phyloP scores from a whole-genome alignment of 1,284 basidiomycete species.

The Rhizoctonia solani region DNA sequence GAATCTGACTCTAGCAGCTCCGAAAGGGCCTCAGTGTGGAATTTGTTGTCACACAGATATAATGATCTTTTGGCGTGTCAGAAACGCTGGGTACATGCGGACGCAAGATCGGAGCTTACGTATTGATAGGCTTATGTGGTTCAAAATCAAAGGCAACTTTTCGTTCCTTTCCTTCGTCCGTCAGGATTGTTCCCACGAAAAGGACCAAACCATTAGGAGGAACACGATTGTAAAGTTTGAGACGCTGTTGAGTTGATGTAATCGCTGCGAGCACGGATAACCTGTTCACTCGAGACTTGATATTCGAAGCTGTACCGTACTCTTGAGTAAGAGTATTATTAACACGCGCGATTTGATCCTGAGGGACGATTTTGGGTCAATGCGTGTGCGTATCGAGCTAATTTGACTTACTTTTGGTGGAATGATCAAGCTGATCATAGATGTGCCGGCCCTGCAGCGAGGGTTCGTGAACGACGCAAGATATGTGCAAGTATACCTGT shows the following conservation, averaged over 20 bases:
- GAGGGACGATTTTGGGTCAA: background rate
- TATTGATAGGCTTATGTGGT: conserved; percentile 98
- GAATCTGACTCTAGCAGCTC: conserved; percentile 98
- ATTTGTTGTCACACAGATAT: conserved; percentile 99
- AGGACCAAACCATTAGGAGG: conserved; percentile 97
- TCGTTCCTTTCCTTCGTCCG: conserved; percentile 99
- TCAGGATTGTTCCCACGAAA: conserved; percentile 97
- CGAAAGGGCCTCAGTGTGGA: conserved; percentile 96
- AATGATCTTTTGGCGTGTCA: conserved; percentile 66
- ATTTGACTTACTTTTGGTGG: conserved; percentile 75
- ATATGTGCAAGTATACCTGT: background rate
- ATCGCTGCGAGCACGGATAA: conserved; percentile 97
- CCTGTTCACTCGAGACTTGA: conserved; percentile 99
- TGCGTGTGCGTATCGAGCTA: background rate
- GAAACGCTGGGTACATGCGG: background rate
- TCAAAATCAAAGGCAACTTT: conserved; percentile 98
- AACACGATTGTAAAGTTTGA: conserved; percentile 95
- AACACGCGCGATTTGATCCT: conserved; percentile 95
- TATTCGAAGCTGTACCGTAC: conserved; percentile 97
- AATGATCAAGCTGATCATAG: conserved; percentile 98
- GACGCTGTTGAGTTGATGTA: conserved; percentile 97
- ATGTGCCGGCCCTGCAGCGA: conserved; percentile 81
- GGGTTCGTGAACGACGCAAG: conserved; percentile 26
- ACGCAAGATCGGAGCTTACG: conserved; percentile 58
- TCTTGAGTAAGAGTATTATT: conserved; percentile 97